Percentiles rank a stretch among this genome's conserved stretches.
Evolutionary conservation across 1,284 basidiomycete genomes (phyloP).

Genomic region (Cystobasidium slooffiae): DNA sequence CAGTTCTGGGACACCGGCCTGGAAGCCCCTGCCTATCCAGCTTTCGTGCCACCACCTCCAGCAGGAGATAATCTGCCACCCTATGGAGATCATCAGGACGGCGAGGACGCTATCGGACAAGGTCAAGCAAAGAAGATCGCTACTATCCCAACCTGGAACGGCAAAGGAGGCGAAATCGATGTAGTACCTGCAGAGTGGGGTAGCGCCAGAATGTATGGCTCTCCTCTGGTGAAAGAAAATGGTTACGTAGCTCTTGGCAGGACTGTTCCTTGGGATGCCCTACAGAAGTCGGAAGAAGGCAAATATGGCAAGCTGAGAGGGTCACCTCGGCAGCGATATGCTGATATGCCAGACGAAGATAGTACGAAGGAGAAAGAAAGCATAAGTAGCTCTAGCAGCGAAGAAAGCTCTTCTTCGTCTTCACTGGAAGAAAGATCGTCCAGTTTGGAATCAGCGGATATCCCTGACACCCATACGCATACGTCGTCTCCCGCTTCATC

Average conservation of each 20-base stretch:
- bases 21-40: constrained; percentile 48
- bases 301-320: constrained; percentile 39
- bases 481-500: background rate
- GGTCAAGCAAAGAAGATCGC: constrained; percentile 20
- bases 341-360: constrained; percentile 17
- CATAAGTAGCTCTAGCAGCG: background rate
- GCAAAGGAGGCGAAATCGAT: constrained; percentile 43
- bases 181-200: constrained; percentile 50
- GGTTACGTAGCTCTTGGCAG: constrained; percentile 52
- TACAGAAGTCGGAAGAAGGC: constrained; percentile 26
- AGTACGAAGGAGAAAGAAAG: constrained; percentile 5
- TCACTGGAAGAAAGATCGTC: background rate
- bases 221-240: constrained; percentile 52
- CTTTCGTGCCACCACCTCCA: background rate
- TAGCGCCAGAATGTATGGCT: constrained; percentile 53
- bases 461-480: constrained; percentile 4
- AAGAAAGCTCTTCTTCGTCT: background rate
- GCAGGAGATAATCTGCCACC: constrained; percentile 33
- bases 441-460: background rate
- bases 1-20: constrained; percentile 60
- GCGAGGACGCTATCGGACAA: background rate
- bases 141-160: constrained; percentile 42
- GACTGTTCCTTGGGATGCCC: constrained; percentile 41
- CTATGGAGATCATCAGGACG: background rate
- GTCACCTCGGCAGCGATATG: constrained; percentile 39